phyloP scores from a whole-genome alignment of 805 yeast species.

The Ogataea corticis region DNA sequence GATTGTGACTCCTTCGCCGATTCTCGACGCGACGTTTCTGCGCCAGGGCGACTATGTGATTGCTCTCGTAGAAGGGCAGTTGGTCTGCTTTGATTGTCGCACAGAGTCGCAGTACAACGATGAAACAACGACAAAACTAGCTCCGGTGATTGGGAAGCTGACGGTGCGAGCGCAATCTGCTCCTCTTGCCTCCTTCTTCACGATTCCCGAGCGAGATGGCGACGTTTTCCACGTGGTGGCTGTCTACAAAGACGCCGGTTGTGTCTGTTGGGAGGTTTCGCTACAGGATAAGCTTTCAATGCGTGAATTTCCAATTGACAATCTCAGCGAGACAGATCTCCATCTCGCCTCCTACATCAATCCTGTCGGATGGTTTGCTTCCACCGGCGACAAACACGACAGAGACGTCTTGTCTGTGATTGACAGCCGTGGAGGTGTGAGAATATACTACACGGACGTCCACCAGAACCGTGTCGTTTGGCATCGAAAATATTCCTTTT shows the following conservation, averaged over 20 bases:
- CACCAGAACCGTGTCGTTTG: slow-evolving; percentile 42
- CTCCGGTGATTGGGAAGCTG: slow-evolving; percentile 21
- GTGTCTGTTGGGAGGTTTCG: slow-evolving; percentile 44
- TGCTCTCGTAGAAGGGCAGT: slow-evolving; percentile 40
- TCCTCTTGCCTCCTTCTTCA: slow-evolving; percentile 28
- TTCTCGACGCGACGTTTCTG: slow-evolving; percentile 49
- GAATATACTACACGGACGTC: slow-evolving; percentile 46
- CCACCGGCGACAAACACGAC: slow-evolving; percentile 27
- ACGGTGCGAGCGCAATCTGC: background rate
- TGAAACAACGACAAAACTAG: slow-evolving; percentile 24
- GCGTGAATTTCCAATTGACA: slow-evolving; percentile 22
- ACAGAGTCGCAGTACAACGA: slow-evolving; percentile 20
- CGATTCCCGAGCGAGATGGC: slow-evolving; percentile 37
- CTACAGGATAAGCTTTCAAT: slow-evolving; percentile 34
- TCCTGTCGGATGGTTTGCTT: slow-evolving; percentile 58
- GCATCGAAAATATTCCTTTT: slow-evolving; percentile 49
- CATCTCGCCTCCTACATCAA: slow-evolving; percentile 52
- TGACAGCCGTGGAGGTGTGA: slow-evolving; percentile 49
- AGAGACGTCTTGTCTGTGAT: slow-evolving; percentile 60
- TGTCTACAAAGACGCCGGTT: slow-evolving; percentile 41
- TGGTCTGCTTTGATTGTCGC: slow-evolving; percentile 67
- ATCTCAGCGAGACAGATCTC: slow-evolving; percentile 32
- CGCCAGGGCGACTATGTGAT: slow-evolving; percentile 48
- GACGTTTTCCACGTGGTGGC: slow-evolving; percentile 48
- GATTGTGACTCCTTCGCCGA: slow-evolving; percentile 45